Evolutionary conservation across 2,329 filamentous ascomycete species (phyloP).

Genomic region (Tolypocladium capitatum): DNA sequence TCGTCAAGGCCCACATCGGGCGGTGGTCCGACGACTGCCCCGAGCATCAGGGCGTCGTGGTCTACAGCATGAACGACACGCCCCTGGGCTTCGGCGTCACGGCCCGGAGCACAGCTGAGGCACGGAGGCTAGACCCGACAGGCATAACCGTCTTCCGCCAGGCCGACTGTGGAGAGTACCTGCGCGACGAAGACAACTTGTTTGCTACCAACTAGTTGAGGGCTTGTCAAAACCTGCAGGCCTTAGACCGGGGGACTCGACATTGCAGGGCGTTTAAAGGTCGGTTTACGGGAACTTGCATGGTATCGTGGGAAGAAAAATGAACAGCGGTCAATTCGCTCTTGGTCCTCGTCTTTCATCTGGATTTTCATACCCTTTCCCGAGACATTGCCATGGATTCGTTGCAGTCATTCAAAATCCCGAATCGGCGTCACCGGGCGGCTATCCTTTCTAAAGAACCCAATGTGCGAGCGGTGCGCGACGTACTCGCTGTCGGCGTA

Average conservation of each 20-base stretch:
- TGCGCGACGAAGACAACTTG: slow-evolving; percentile 65
- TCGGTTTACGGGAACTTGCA: not conserved
- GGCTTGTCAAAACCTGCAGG: not conserved
- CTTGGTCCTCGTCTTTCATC: not conserved
- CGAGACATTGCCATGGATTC: not conserved
- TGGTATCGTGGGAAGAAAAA: not conserved
- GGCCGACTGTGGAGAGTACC: slow-evolving; percentile 86
- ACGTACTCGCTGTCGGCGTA: slow-evolving; percentile 95
- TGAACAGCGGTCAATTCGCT: not conserved
- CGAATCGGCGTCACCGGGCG: slow-evolving; percentile 36
- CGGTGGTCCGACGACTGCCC: slow-evolving; percentile 85
- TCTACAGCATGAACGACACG: slow-evolving; percentile 84
- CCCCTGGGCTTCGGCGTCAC: slow-evolving; percentile 91
- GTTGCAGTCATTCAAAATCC: slow-evolving; percentile 1
- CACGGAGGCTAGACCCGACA: slow-evolving; percentile 75
- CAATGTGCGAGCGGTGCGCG: slow-evolving; percentile 76
- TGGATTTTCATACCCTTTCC: not conserved
- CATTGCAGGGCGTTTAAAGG: not conserved
- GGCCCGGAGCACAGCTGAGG: slow-evolving; percentile 73
- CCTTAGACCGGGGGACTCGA: not conserved
- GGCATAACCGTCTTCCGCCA: slow-evolving; percentile 83
- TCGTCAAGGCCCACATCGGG: slow-evolving; percentile 59
- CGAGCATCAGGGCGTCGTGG: slow-evolving; percentile 82
- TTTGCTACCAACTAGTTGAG: slow-evolving; percentile 23
- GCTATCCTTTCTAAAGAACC: slow-evolving; percentile 49